phyloP scores from a whole-genome alignment of 2,329 filamentous ascomycete genomes.

The Trichophyton mentagrophytes region DNA sequence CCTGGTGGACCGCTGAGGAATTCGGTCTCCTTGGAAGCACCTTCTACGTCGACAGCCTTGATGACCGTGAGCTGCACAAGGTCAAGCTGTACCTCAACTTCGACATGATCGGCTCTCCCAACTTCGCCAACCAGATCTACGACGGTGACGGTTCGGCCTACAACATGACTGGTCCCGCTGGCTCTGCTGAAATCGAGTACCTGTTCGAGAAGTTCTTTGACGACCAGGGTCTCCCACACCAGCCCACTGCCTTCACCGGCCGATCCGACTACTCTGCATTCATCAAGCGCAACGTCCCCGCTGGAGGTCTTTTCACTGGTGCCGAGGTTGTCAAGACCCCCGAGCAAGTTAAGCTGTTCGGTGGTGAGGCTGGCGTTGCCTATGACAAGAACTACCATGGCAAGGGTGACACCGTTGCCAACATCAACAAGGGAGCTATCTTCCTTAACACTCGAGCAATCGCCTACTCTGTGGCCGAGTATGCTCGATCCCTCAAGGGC shows the following conservation, averaged over 20 bases:
- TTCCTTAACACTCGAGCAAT: slow-evolving; percentile 40
- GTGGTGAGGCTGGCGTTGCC: slow-evolving; percentile 51
- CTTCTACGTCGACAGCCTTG: slow-evolving; percentile 42
- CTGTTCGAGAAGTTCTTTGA: slow-evolving; percentile 58
- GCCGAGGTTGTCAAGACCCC: slow-evolving; percentile 64
- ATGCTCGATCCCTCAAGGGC: slow-evolving; percentile 39
- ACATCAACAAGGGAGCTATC: slow-evolving; percentile 43
- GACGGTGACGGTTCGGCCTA: slow-evolving; percentile 46
- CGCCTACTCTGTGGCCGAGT: slow-evolving; percentile 45
- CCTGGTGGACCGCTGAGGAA: slow-evolving; percentile 53
- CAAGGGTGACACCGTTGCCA: slow-evolving; percentile 40
- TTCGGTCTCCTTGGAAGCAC: slow-evolving; percentile 49
- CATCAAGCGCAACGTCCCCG: slow-evolving; percentile 58
- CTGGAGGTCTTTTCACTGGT: slow-evolving; percentile 64
- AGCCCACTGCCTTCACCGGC: slow-evolving; percentile 62
- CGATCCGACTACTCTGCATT: slow-evolving; percentile 71
- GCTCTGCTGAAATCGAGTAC: slow-evolving; percentile 56
- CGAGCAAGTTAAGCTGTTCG: slow-evolving; percentile 53
- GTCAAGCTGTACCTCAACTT: slow-evolving; percentile 58
- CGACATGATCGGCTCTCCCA: slow-evolving; percentile 57
- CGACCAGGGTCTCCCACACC: slow-evolving; percentile 50
- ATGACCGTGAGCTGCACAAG: slow-evolving; percentile 41
- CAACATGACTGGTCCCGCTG: slow-evolving; percentile 44
- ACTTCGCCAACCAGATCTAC: slow-evolving; percentile 44
- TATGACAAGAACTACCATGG: slow-evolving; percentile 48